These are phyloP conservation scores for Protomyces inouyei DNA, from an alignment of 1,139 yeast genomes.

Conservation along the genomic window DNA sequence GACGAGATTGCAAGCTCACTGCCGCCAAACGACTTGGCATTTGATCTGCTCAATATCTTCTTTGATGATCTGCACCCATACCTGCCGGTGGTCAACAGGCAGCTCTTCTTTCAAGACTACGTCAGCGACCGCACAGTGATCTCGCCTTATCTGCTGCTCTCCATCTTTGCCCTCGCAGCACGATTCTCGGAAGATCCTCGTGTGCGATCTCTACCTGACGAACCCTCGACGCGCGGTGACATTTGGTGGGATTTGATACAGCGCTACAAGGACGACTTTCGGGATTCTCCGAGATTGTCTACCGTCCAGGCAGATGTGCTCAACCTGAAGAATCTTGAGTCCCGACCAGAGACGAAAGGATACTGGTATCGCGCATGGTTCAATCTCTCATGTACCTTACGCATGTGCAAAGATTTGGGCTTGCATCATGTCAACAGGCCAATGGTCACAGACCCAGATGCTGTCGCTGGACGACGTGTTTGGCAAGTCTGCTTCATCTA, in stretches of 20 bases:
- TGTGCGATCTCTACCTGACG: background rate
- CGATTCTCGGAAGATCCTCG: constrained; percentile 13
- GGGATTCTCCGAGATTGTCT: constrained; percentile 18
- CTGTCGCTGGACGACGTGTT: constrained; percentile 12
- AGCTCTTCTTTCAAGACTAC: constrained; percentile 1
- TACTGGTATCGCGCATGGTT: constrained; percentile 20
- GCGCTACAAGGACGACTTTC: constrained; percentile 4
- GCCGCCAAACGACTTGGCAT: constrained; percentile 18
- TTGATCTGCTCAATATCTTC: constrained; percentile 5
- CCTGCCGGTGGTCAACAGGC: constrained; percentile 17
- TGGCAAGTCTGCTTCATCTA: constrained; percentile 24
- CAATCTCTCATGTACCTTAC: constrained; percentile 3
- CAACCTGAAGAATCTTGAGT: constrained; percentile 23
- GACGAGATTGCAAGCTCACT: constrained; percentile 10
- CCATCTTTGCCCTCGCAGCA: constrained; percentile 20
- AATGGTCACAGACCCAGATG: constrained; percentile 8
- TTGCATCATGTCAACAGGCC: constrained; percentile 4
- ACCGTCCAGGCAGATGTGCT: constrained; percentile 22
- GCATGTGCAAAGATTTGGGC: constrained; percentile 20
- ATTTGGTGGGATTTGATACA: constrained; percentile 3
- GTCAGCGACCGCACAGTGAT: background rate
- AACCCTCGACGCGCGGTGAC: constrained; percentile 9
- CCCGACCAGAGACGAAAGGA: constrained; percentile 6
- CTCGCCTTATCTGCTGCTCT: constrained; percentile 11
- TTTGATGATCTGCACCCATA: constrained; percentile 23